A percentile compares a stretch with the other conserved stretches of the same genome.
These are phyloP conservation scores for Begonia fuchsioides DNA, from an alignment of 306 rosid species.

Conservation along the genomic window DNA sequence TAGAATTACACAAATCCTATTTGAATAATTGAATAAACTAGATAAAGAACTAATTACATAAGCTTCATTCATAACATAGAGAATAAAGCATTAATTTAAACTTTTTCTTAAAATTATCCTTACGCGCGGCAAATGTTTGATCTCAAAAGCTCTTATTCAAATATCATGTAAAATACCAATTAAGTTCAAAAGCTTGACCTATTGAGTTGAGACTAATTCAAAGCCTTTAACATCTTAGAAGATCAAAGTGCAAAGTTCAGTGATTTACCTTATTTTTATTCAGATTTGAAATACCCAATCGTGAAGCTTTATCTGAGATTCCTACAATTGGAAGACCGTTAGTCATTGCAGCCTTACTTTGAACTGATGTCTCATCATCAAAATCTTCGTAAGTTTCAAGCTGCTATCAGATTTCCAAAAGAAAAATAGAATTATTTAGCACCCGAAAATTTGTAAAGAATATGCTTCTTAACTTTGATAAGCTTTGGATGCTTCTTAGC, in stretches of 20 bases:
- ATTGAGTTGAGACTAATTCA: too few species aligned
- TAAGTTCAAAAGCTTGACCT: too few species aligned
- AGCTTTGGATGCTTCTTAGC: too few species aligned
- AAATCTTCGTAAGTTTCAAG: constrained; percentile 70
- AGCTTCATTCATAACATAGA: too few species aligned
- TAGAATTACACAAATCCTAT: too few species aligned
- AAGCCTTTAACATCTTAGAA: too few species aligned
- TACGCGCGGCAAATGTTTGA: background rate
- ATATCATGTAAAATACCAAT: too few species aligned
- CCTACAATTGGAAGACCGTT: constrained; percentile 19
- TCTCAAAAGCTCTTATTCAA: background rate
- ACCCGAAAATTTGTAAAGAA: constrained; percentile 10
- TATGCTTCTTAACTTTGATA: too few species aligned
- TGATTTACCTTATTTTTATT: constrained; percentile 47
- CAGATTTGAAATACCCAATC: constrained; percentile 19
- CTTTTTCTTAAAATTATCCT: too few species aligned
- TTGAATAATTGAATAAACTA: too few species aligned
- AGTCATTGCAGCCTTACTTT: constrained; percentile 9
- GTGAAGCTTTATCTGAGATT: constrained; percentile 26
- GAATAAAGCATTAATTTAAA: too few species aligned
- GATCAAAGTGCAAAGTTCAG: background rate
- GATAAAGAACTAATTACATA: too few species aligned
- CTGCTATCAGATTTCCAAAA: constrained; percentile 24
- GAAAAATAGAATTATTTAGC: constrained; percentile 13
- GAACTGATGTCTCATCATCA: constrained; percentile 49